Percentiles rank a stretch among this genome's conserved stretches.
Conservation (phyloP, 257 asterid species). For the Solanum virginianum region DNA sequence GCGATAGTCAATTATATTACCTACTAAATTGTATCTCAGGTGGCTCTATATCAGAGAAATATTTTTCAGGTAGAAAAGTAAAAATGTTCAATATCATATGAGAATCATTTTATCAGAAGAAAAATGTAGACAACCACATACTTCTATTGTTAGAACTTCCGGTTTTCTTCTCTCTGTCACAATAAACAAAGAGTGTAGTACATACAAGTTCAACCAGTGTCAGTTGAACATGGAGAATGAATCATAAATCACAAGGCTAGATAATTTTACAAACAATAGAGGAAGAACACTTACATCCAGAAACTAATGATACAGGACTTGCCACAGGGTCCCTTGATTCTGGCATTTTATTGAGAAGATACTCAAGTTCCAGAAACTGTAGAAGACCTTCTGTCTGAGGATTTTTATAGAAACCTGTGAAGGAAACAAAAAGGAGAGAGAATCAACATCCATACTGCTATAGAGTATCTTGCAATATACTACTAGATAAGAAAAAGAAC, state of each 20-base stretch:
- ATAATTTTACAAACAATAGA: neutral
- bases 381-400: slow-evolving; percentile 55
- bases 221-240: neutral
- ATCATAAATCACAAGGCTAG: neutral
- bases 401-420: neutral
- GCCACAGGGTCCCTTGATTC: slow-evolving; percentile 14
- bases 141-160: neutral
- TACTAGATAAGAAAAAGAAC: neutral
- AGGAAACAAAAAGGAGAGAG: neutral
- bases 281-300: neutral
- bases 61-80: neutral
- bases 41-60: neutral
- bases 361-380: slow-evolving; percentile 59
- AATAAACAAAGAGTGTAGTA: neutral
- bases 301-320: slow-evolving; percentile 19
- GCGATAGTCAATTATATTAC: neutral
- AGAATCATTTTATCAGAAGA: neutral
- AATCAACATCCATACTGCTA: neutral
- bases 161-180: neutral
- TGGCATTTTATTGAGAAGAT: slow-evolving; percentile 43
- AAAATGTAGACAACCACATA: neutral
- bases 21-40: neutral
- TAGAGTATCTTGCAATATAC: neutral
- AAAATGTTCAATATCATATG: neutral
- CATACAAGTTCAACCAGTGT: neutral